These are phyloP conservation scores for Trichoderma parareesei DNA, from an alignment of 495 filamentous ascomycete genomes.

Conservation along the genomic window DNA sequence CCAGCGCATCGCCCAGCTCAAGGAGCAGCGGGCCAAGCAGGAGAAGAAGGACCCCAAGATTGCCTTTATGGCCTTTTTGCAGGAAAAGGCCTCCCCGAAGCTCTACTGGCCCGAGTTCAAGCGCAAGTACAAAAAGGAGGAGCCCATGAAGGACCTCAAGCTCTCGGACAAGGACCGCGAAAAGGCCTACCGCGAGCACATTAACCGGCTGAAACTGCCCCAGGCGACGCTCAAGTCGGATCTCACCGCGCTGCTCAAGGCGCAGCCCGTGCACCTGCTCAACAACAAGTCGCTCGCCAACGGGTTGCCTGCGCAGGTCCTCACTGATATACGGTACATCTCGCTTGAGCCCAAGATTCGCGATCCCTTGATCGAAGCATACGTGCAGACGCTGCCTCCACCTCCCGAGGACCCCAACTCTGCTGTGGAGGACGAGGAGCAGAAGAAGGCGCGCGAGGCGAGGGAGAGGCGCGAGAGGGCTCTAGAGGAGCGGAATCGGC, in stretches of 20 bases:
- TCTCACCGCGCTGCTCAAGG: slow-evolving; percentile 66
- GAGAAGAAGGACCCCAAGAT: slow-evolving; percentile 81
- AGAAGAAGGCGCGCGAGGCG: slow-evolving; percentile 53
- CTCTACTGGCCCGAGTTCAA: slow-evolving; percentile 97
- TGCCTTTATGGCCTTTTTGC: slow-evolving; percentile 73
- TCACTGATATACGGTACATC: slow-evolving; percentile 74
- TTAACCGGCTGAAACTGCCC: slow-evolving; percentile 66
- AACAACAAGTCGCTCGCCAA: slow-evolving; percentile 57
- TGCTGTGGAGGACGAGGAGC: slow-evolving; percentile 53
- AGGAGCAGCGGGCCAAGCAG: slow-evolving; percentile 62
- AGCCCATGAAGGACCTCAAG: slow-evolving; percentile 67
- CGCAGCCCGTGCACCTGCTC: slow-evolving; percentile 52
- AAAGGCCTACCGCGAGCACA: slow-evolving; percentile 82
- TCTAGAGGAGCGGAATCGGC: slow-evolving; percentile 62
- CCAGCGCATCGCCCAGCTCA: slow-evolving; percentile 60
- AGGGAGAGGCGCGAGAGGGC: slow-evolving; percentile 64
- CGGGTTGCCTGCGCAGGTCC: slow-evolving; percentile 57
- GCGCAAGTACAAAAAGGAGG: slow-evolving; percentile 75
- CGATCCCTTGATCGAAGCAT: slow-evolving; percentile 65
- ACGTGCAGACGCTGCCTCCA: slow-evolving; percentile 63
- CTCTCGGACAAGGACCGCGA: slow-evolving; percentile 83
- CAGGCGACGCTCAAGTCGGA: slow-evolving; percentile 71
- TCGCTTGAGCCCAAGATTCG: slow-evolving; percentile 61
- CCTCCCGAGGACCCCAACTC: slow-evolving; percentile 47
- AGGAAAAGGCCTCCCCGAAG: slow-evolving; percentile 74